These are phyloP conservation scores for Chloromonas sp. DNA, from an alignment of 163 green algal genomes.

Conservation along the genomic window DNA sequence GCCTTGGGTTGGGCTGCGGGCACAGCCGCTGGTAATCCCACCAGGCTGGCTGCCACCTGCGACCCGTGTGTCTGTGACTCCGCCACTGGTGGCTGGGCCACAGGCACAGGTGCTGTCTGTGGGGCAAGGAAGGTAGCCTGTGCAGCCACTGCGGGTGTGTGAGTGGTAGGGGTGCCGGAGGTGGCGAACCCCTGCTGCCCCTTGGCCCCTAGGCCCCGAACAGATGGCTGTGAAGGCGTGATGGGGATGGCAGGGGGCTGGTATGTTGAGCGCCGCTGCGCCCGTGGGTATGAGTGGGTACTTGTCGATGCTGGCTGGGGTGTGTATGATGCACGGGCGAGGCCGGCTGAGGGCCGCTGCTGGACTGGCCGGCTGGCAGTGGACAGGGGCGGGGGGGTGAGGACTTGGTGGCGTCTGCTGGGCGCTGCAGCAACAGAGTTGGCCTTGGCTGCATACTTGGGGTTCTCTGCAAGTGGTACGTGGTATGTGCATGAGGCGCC, in stretches of 20 bases:
- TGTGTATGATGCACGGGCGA: neutral
- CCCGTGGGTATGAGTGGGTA: neutral
- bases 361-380: neutral
- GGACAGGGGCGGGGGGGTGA: neutral
- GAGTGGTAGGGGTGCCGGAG: too few relatives aligned
- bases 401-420: neutral
- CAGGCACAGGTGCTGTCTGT: too few relatives aligned
- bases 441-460: neutral
- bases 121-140: too few relatives aligned
- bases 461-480: neutral
- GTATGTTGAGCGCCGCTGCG: neutral
- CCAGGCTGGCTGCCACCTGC: too few relatives aligned
- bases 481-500: neutral
- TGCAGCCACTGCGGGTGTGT: too few relatives aligned
- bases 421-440: neutral
- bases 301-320: neutral
- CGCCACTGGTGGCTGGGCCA: too few relatives aligned
- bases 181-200: neutral
- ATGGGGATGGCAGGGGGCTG: neutral
- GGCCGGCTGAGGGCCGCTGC: neutral
- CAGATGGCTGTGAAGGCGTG: neutral
- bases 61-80: too few relatives aligned
- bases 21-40: too few relatives aligned
- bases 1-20: too few relatives aligned
- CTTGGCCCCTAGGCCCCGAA: neutral